Evolutionary conservation across 495 filamentous ascomycete species (phyloP).

Genomic region (Xylaria curta): DNA sequence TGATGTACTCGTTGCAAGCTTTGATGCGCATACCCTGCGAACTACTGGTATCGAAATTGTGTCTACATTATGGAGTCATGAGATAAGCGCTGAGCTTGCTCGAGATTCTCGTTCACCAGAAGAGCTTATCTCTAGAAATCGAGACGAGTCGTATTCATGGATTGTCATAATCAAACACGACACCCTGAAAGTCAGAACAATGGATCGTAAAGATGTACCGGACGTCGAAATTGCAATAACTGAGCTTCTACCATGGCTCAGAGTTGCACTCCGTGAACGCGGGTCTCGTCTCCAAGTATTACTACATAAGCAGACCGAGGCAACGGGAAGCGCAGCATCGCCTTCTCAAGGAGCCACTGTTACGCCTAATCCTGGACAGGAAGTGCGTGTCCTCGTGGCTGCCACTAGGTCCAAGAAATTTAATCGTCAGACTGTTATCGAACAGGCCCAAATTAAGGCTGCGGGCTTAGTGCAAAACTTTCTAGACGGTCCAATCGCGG

Average conservation of each 20-base stretch:
- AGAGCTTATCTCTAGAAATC: slow-evolving; percentile 73
- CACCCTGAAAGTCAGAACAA: slow-evolving; percentile 74
- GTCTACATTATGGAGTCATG: slow-evolving; percentile 79
- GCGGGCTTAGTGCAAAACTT: slow-evolving; percentile 69
- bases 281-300: slow-evolving; percentile 57
- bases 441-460: slow-evolving; percentile 72
- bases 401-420: slow-evolving; percentile 88
- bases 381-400: slow-evolving; percentile 82
- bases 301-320: slow-evolving; percentile 46
- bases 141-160: slow-evolving; percentile 81
- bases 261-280: slow-evolving; percentile 80
- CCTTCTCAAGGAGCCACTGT: slow-evolving; percentile 43
- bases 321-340: slow-evolving; percentile 48
- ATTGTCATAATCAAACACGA: slow-evolving; percentile 86
- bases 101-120: slow-evolving; percentile 75
- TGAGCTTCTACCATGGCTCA: slow-evolving; percentile 82
- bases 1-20: slow-evolving; percentile 88
- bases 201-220: slow-evolving; percentile 70
- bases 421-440: slow-evolving; percentile 83
- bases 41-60: slow-evolving; percentile 78
- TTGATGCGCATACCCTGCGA: slow-evolving; percentile 77
- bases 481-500: slow-evolving; percentile 77
- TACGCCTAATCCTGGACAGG: slow-evolving; percentile 60
- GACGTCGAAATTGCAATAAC: slow-evolving; percentile 78
- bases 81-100: slow-evolving; percentile 90